A percentile compares a stretch with the other conserved stretches of the same genome.
Conservation (phyloP, 257 asterid genomes). For the Verbena officinalis region DNA sequence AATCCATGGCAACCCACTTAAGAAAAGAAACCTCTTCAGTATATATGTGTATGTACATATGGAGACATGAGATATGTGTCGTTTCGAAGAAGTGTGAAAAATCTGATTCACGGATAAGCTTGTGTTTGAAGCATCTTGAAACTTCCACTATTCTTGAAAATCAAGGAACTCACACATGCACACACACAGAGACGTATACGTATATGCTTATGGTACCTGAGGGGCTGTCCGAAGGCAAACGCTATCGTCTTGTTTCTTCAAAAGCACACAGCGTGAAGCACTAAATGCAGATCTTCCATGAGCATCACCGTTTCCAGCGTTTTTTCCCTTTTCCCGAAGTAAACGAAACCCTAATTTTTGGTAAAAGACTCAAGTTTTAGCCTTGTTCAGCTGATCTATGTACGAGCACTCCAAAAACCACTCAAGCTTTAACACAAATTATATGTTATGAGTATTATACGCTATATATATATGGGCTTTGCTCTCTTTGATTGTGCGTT, state of each 20-base stretch:
- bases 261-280: constrained; percentile 71
- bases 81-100: constrained; percentile 20
- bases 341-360: constrained; percentile 24
- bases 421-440: constrained; percentile 12
- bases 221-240: constrained; percentile 37
- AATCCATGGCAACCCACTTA: constrained; percentile 20
- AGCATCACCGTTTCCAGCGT: constrained; percentile 24
- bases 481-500: not conserved
- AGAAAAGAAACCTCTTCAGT: constrained; percentile 8
- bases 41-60: too few species aligned
- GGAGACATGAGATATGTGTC: not conserved
- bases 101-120: constrained; percentile 33
- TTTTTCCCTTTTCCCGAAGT: constrained; percentile 14
- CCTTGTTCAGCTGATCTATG: not conserved
- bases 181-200: constrained; percentile 13
- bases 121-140: constrained; percentile 55
- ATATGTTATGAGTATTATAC: not conserved
- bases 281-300: constrained; percentile 69
- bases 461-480: not conserved
- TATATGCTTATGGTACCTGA: constrained; percentile 28
- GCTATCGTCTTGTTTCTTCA: constrained; percentile 55
- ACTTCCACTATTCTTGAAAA: constrained; percentile 43
- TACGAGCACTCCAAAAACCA: constrained; percentile 22
- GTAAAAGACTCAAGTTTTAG: constrained; percentile 10
- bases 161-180: constrained; percentile 39